A percentile compares a stretch with the other conserved stretches of the same genome.
Evolutionary conservation across 2,329 filamentous ascomycete genomes (phyloP).

Genomic region (Pestalotiopsis sp.): DNA sequence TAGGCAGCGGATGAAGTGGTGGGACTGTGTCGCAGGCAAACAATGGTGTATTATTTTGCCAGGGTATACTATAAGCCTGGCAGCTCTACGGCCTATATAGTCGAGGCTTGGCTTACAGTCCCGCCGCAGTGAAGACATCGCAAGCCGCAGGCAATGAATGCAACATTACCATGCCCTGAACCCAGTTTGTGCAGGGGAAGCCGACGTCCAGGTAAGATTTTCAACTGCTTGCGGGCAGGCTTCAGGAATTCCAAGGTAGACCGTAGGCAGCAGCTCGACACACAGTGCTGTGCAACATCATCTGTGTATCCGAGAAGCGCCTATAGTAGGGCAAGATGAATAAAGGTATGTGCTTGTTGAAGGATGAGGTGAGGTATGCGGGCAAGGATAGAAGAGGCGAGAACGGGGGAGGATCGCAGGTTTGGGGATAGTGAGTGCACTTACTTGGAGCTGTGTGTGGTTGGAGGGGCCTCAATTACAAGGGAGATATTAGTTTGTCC

Average conservation of each 20-base stretch:
- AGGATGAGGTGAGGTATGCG: neutral
- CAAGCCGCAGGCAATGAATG: neutral
- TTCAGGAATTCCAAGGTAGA: neutral
- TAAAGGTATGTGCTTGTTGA: neutral
- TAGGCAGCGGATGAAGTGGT: neutral
- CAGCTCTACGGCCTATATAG: conserved; percentile 9
- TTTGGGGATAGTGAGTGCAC: neutral
- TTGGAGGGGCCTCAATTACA: neutral
- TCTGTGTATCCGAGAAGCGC: neutral
- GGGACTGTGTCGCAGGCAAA: neutral
- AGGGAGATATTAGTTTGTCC: neutral
- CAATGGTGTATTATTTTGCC: conserved; percentile 1
- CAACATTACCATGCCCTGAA: neutral
- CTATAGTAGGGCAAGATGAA: neutral
- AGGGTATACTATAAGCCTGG: conserved; percentile 13
- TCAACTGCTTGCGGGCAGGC: neutral
- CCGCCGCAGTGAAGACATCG: neutral
- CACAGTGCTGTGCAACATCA: neutral
- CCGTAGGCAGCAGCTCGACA: neutral
- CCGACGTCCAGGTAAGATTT: neutral
- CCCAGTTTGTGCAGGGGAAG: neutral
- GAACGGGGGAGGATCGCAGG: neutral
- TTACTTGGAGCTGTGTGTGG: neutral
- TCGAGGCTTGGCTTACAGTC: conserved; percentile 7
- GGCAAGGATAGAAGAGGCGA: neutral